These are phyloP conservation scores for Claviceps sp. DNA, from an alignment of 2,329 filamentous ascomycete genomes.

Conservation along the genomic window DNA sequence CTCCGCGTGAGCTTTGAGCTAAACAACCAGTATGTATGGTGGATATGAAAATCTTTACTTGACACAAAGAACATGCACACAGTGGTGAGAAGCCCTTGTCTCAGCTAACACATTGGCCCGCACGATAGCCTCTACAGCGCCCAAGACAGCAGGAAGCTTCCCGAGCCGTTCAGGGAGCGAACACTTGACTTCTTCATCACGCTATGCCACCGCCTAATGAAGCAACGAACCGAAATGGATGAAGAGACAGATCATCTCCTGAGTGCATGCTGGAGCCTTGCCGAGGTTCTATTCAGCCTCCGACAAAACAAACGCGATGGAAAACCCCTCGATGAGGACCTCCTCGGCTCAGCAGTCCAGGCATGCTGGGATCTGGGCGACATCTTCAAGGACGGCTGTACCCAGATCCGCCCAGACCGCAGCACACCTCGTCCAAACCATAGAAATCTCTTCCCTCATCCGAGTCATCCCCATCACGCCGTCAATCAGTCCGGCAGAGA, in stretches of 20 bases:
- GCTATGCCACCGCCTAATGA: constrained; percentile 90
- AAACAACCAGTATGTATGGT: constrained; percentile 58
- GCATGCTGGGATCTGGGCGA: constrained; percentile 93
- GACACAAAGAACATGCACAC: too few relatives aligned
- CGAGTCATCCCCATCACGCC: constrained; percentile 22
- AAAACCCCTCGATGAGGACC: constrained; percentile 63
- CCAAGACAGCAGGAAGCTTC: constrained; percentile 64
- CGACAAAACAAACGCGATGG: constrained; percentile 69
- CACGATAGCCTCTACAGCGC: constrained; percentile 63
- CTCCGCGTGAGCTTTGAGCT: constrained; percentile 87
- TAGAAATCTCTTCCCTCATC: constrained; percentile 47
- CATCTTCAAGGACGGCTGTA: constrained; percentile 86
- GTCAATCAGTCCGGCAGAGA: constrained; percentile 35
- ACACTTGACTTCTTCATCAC: constrained; percentile 93
- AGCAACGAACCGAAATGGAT: constrained; percentile 65
- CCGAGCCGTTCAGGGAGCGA: constrained; percentile 75
- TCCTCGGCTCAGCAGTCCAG: constrained; percentile 76
- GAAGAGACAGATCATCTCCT: constrained; percentile 77
- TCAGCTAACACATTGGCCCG: background rate
- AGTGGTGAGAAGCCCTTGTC: background rate
- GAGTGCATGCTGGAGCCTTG: constrained; percentile 76
- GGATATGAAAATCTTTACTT: constrained; percentile 11
- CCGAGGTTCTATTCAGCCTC: constrained; percentile 86
- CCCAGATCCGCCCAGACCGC: constrained; percentile 71
- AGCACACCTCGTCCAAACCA: constrained; percentile 76